phyloP scores from a whole-genome alignment of 805 yeast genomes.

The Blastobotrys chiropterorum region DNA sequence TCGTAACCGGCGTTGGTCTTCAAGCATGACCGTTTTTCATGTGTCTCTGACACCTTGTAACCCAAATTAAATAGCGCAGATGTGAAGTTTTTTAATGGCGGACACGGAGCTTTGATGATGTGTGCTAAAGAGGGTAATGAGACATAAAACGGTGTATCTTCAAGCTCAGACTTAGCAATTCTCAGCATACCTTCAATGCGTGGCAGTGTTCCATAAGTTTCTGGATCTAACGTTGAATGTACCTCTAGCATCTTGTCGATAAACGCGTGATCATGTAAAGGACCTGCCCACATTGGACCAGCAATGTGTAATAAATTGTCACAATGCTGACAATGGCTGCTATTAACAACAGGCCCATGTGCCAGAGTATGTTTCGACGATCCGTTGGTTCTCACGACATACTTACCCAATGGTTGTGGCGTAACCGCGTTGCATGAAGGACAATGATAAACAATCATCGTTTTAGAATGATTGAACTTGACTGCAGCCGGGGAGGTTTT shows the following conservation, averaged over 20 bases:
- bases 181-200: constrained; percentile 92
- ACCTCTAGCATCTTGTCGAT: constrained; percentile 56
- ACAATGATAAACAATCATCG: constrained; percentile 77
- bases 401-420: constrained; percentile 70
- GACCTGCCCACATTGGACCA: constrained; percentile 96
- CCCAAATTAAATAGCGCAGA: constrained; percentile 85
- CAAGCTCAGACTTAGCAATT: constrained; percentile 67
- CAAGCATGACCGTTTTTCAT: constrained; percentile 76
- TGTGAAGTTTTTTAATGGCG: constrained; percentile 62
- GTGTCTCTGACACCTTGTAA: constrained; percentile 76
- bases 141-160: constrained; percentile 68
- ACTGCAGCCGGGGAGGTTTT: constrained; percentile 74
- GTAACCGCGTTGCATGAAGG: constrained; percentile 75
- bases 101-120: constrained; percentile 73
- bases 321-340: constrained; percentile 63
- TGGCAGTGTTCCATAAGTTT: constrained; percentile 67
- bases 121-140: constrained; percentile 72
- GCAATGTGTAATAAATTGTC: constrained; percentile 65
- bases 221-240: constrained; percentile 44
- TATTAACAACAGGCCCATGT: constrained; percentile 47
- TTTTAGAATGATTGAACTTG: constrained; percentile 67
- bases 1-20: constrained; percentile 90
- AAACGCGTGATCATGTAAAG: constrained; percentile 64
- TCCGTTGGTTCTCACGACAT: constrained; percentile 18
- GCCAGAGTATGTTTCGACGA: constrained; percentile 43